Evolutionary conservation across 495 filamentous ascomycete genomes (phyloP).

Genomic region (Umbilicaria muhlenbergii): DNA sequence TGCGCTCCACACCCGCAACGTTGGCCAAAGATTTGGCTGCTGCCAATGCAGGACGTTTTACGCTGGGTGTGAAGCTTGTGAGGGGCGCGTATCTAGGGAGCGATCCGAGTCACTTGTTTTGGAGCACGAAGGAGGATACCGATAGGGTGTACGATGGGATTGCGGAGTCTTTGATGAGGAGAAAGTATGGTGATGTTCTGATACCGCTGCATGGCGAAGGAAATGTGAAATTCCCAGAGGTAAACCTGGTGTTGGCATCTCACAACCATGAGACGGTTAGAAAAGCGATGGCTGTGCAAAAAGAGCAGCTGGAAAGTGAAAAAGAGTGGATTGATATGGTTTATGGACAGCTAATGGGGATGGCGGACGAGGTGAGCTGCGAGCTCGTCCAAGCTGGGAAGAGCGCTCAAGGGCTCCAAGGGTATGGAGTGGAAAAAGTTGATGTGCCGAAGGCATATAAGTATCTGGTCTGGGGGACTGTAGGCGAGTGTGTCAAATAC

Average conservation of each 20-base stretch:
- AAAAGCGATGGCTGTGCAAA: conserved; percentile 46
- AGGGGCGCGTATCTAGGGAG: conserved; percentile 76
- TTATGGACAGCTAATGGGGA: conserved; percentile 87
- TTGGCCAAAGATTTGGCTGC: conserved; percentile 50
- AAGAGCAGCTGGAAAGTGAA: conserved; percentile 28
- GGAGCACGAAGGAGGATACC: conserved; percentile 71
- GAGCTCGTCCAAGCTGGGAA: conserved; percentile 49
- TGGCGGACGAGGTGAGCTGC: conserved; percentile 91
- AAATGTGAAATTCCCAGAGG: conserved; percentile 36
- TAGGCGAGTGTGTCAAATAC: conserved; percentile 89
- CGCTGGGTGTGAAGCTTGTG: conserved; percentile 80
- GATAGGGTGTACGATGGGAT: conserved; percentile 49
- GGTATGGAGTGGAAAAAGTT: conserved; percentile 1
- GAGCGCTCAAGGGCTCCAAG: conserved; percentile 11
- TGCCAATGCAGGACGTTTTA: conserved; percentile 54
- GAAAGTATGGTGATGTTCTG: conserved; percentile 36
- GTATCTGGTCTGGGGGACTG: conserved; percentile 82
- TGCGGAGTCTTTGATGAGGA: conserved; percentile 39
- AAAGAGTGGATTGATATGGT: conserved; percentile 41
- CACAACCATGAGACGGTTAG: conserved; percentile 77
- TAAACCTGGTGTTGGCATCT: conserved; percentile 69
- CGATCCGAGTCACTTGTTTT: conserved; percentile 66
- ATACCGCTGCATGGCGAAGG: conserved; percentile 21
- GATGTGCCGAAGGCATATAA: conserved; percentile 60
- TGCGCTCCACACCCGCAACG: conserved; percentile 50